Conservation (phyloP, 441 rosid genomes). For the Hura crepitans region DNA sequence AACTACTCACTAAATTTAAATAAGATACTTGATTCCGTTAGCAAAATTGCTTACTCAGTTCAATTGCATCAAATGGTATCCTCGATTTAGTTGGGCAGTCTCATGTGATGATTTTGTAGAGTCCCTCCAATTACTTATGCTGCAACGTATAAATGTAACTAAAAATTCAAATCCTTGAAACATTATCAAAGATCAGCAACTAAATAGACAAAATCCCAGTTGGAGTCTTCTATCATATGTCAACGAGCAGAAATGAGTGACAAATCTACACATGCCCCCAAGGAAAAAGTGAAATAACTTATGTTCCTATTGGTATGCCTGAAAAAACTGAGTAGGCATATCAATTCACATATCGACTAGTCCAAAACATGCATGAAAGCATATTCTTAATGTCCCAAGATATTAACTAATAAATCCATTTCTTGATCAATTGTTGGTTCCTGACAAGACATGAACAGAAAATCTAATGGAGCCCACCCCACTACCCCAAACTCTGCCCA, state of each 20-base stretch:
- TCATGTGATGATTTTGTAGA: not conserved
- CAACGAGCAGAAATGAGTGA: not conserved
- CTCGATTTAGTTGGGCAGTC: not conserved
- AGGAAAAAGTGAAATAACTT: not conserved
- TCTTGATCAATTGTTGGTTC: not conserved
- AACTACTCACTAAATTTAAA: not conserved
- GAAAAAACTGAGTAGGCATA: not conserved
- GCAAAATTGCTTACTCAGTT: not conserved
- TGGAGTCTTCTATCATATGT: not conserved
- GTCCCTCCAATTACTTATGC: conserved; percentile 13
- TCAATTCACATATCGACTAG: not conserved
- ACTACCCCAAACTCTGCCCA: not conserved
- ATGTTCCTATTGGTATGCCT: not conserved
- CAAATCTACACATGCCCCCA: not conserved
- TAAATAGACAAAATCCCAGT: not conserved
- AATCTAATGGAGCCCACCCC: not conserved
- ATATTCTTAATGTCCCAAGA: not conserved
- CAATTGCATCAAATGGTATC: not conserved
- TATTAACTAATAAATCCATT: not conserved
- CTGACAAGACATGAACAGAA: not conserved
- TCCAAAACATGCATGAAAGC: not conserved
- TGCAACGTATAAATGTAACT: conserved; percentile 8
- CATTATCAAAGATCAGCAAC: not conserved
- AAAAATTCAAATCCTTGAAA: not conserved
- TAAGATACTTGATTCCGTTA: not conserved